These are phyloP conservation scores for Imleria badia DNA, from an alignment of 768 basidiomycete species.

Conservation along the genomic window DNA sequence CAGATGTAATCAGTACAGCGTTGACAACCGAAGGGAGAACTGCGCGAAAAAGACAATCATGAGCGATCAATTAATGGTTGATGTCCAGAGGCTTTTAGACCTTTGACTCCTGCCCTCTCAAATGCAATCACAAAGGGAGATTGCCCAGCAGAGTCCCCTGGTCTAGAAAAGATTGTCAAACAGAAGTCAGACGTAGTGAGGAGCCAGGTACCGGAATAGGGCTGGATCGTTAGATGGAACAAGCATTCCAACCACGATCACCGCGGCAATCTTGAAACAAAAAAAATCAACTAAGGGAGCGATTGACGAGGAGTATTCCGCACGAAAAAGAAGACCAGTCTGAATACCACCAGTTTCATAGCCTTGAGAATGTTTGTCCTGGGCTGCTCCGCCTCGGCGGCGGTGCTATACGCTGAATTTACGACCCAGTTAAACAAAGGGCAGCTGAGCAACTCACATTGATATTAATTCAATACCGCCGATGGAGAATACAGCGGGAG, in stretches of 20 bases:
- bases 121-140: slow-evolving; percentile 89
- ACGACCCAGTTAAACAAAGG: slow-evolving; percentile 12
- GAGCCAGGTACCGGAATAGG: slow-evolving; percentile 41
- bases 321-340: slow-evolving; percentile 49
- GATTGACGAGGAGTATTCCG: background rate
- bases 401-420: slow-evolving; percentile 45
- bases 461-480: slow-evolving; percentile 76
- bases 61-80: slow-evolving; percentile 9
- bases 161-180: slow-evolving; percentile 1
- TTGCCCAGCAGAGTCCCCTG: slow-evolving; percentile 48
- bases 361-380: slow-evolving; percentile 78
- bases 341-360: slow-evolving; percentile 74
- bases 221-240: slow-evolving; percentile 64
- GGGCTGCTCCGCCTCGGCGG: slow-evolving; percentile 76
- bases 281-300: background rate
- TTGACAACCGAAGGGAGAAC: slow-evolving; percentile 71
- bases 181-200: background rate
- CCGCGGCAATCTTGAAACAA: slow-evolving; percentile 17
- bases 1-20: slow-evolving; percentile 66
- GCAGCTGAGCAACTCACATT: slow-evolving; percentile 42
- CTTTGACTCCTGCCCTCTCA: slow-evolving; percentile 66
- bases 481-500: slow-evolving; percentile 61
- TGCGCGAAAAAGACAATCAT: slow-evolving; percentile 11
- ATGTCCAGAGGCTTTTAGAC: slow-evolving; percentile 21
- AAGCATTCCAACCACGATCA: slow-evolving; percentile 70